Base-by-base conservation (phyloP, 805 yeast species). In the Candida piceae region DNA sequence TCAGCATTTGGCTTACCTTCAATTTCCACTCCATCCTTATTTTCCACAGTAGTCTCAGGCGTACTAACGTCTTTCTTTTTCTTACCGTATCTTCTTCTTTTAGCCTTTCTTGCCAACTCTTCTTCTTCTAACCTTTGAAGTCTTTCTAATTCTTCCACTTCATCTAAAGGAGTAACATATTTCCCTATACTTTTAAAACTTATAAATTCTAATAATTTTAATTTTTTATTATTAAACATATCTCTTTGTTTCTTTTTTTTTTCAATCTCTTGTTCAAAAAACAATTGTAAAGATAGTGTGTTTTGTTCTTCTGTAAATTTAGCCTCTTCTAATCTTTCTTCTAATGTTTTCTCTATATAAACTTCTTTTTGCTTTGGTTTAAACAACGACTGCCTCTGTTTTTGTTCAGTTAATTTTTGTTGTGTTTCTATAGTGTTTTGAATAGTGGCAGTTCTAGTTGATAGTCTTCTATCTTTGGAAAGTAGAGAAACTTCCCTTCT, bases 241-340 rank as follows among this genome's bases (percentile, higher is more conserved):
- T 82, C 86, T 38, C 89, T 66, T 52, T 89, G 90, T 36, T 73
- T 74, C 56, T 81, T 80, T 55, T 86, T 87, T 50, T 86, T 80
- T 32, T 77, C 80, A 29, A 82, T 65, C 56, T 93, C 98, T 53
- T 85, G 90, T 50, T 89, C 94, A 49, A 81, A 76, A 54, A 84
- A 93, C 50, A 74, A 69, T 44, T 83, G 78, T 46, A 93, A 65
- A 3, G 96, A 83, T 19, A 76, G 66, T 2, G 78, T 64, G 57
- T 93, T 93, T 30, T 74, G 71, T 53, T 73, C 70, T 60, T 93
- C 98, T 0, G 97, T 93, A 48, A 80, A 83, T 31, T 79, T 66
- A 1, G 98, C 97, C 56, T 87, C 93, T n/a, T 72, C 80, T 31
- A 84, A 59, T 28, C 81, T 65, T 52, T 84, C 86, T 40, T 76